phyloP scores from a whole-genome alignment of 345 rosid genomes.

The Citrus unshiu region DNA sequence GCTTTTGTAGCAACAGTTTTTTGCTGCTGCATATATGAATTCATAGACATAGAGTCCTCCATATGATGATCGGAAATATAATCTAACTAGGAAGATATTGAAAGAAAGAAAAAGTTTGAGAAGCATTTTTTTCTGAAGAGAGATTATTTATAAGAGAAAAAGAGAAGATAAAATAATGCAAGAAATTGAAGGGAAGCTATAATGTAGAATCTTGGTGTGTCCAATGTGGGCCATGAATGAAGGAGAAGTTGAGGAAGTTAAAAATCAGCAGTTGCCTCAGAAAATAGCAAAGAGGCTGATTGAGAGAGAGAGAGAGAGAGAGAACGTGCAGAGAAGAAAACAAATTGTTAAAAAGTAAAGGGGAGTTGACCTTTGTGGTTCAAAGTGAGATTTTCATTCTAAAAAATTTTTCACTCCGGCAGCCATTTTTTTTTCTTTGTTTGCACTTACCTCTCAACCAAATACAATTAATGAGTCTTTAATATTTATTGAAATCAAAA shows the following conservation, averaged over 20 bases:
- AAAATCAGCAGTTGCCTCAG: constrained; percentile 43
- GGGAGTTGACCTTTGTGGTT: constrained; percentile 43
- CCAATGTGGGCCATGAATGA: constrained; percentile 19
- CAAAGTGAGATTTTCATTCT: not conserved
- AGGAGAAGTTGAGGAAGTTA: constrained; percentile 37
- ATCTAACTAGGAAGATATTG: not conserved
- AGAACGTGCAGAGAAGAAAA: constrained; percentile 31
- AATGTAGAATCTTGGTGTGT: constrained; percentile 32
- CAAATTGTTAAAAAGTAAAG: not conserved
- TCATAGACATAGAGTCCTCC: constrained; percentile 25
- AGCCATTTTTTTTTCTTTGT: constrained; percentile 22
- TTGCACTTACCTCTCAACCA: constrained; percentile 22
- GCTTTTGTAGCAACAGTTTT: constrained; percentile 9
- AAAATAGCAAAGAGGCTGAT: not conserved
- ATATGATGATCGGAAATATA: not conserved
- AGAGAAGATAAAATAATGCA: constrained; percentile 13
- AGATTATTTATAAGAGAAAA: constrained; percentile 12
- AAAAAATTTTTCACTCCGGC: not conserved
- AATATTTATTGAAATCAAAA: not conserved
- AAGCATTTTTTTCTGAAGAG: constrained; percentile 5
- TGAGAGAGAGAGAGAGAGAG: constrained; percentile 4
- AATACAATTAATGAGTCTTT: constrained; percentile 20
- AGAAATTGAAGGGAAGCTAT: constrained; percentile 22
- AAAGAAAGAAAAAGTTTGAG: not conserved
- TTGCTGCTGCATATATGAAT: constrained; percentile 18